Evolutionary conservation across 1,284 basidiomycete genomes (phyloP).

Genomic region (Agaricales sp.): DNA sequence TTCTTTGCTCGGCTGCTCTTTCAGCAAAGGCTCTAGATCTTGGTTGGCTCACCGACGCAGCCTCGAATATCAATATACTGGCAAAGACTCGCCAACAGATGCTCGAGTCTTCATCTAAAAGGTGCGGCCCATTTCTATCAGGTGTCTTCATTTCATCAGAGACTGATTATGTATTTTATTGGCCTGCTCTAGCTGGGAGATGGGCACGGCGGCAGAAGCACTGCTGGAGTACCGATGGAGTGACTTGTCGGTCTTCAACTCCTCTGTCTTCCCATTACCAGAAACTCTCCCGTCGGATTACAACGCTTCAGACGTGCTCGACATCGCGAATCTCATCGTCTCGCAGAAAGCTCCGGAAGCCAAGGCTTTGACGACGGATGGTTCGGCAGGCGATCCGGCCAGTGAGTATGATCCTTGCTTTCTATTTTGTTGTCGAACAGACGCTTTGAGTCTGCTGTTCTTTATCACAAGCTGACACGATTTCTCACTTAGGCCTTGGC

Average conservation of each 20-base stretch:
- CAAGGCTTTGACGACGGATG: slow-evolving; percentile 23
- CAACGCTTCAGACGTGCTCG: neutral
- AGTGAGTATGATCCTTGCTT: slow-evolving; percentile 24
- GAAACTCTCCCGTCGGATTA: slow-evolving; percentile 23
- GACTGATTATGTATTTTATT: neutral
- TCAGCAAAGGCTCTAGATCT: neutral
- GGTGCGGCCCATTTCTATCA: too few species aligned
- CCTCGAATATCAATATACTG: neutral
- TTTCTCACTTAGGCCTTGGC: slow-evolving; percentile 36
- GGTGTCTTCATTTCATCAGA: neutral
- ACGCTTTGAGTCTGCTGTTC: too few species aligned
- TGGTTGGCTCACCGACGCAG: neutral
- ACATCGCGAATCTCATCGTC: neutral
- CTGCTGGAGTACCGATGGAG: slow-evolving; percentile 52
- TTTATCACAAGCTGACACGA: too few species aligned
- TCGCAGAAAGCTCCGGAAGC: neutral
- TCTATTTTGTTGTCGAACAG: neutral
- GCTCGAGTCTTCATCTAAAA: neutral
- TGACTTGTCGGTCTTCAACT: slow-evolving; percentile 41
- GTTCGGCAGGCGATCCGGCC: slow-evolving; percentile 62
- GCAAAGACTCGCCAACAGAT: neutral
- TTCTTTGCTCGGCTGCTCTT: neutral
- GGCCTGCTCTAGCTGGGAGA: slow-evolving; percentile 46
- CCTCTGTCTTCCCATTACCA: slow-evolving; percentile 26
- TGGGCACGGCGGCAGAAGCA: slow-evolving; percentile 56